Base-by-base conservation (phyloP, 1,284 basidiomycete species). In the Cystobasidiaceae sp. region DNA sequence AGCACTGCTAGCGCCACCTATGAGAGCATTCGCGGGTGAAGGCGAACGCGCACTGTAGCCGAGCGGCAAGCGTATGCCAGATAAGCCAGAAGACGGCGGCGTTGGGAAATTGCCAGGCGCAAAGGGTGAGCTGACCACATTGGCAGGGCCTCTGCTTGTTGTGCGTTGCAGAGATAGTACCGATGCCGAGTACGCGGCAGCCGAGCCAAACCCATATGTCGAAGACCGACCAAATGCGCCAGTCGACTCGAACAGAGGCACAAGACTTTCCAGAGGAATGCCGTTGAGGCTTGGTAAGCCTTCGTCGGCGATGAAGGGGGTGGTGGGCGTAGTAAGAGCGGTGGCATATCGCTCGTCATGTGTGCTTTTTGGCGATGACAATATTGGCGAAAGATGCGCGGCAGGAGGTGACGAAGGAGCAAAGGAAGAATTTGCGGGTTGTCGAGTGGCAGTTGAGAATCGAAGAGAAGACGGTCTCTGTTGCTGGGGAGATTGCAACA, bases 201-300 rank as follows among this genome's bases (percentile, higher is more conserved):
- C 56, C 19, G 46, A 50, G 19, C 60, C 50, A 19, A 43, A 17
- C 17, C 28, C 61, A 44, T 43, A 62, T 30, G 33, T 25, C 21
- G 50, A 52, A 13, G 49, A 37, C 9, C 33, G 21, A 28, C 30
- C 39, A 30, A 56, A 64, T 3, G 61, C 51, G 21, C 58, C 63
- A 30, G 57, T 55, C 30, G 55, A 33, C 19, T 54, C 52, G 25
- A 44, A 50, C n/a, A 66, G 28, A 9, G 63, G 63, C 19, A 66
- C 52, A 30, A 57, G 55, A 51, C 63, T 66, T 41, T 64, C 61
- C 7, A 64, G 25, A 2, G 61, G 61, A 8, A 64, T 64, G 13
- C 52, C 51, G 33, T 64, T 56, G 15, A 37, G 30, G 11, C 51
- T 34, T 8, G 63, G 46, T 13, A 50, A 21, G 17, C 17, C 19